Percentiles rank a stretch among this genome's conserved stretches.
phyloP scores from a whole-genome alignment of 176 grass and related monocot genomes.

The Canna indica region DNA sequence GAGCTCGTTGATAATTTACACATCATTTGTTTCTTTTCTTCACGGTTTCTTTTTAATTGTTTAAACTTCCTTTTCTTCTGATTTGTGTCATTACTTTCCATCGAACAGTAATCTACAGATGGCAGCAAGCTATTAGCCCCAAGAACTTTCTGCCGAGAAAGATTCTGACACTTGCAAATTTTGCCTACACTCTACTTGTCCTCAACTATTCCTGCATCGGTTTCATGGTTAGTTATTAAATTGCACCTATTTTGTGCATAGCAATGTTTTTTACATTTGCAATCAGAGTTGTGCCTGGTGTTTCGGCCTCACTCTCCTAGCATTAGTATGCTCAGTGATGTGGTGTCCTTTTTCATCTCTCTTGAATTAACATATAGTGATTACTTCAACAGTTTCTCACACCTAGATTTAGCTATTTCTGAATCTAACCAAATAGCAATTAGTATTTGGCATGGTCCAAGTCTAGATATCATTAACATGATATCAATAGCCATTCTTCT shows the following conservation, averaged over 20 bases:
- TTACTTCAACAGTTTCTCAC: not conserved
- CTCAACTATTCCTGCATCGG: conserved; percentile 98
- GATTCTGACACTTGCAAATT: conserved; percentile 56
- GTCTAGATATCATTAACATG: not conserved
- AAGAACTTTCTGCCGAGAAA: conserved; percentile 36
- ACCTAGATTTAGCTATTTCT: no score
- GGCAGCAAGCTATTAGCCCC: conserved; percentile 48
- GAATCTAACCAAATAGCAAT: not conserved
- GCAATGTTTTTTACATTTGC: not conserved
- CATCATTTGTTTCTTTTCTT: not conserved
- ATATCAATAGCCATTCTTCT: not conserved
- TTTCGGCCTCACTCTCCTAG: not conserved
- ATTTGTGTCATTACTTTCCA: conserved; percentile 21
- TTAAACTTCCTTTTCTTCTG: conserved; percentile 18
- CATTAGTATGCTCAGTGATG: not conserved
- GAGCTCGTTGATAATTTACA: not conserved
- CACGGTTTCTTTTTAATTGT: conserved; percentile 8
- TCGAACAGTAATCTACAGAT: conserved; percentile 88
- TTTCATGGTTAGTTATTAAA: conserved; percentile 51
- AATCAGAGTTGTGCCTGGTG: not conserved
- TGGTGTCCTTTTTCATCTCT: not conserved
- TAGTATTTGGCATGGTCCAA: not conserved
- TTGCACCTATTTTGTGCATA: not conserved
- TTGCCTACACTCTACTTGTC: conserved; percentile 77
- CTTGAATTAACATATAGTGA: not conserved